Conservation (phyloP, 768 basidiomycete species). For the Psilocybe tampanensis region DNA sequence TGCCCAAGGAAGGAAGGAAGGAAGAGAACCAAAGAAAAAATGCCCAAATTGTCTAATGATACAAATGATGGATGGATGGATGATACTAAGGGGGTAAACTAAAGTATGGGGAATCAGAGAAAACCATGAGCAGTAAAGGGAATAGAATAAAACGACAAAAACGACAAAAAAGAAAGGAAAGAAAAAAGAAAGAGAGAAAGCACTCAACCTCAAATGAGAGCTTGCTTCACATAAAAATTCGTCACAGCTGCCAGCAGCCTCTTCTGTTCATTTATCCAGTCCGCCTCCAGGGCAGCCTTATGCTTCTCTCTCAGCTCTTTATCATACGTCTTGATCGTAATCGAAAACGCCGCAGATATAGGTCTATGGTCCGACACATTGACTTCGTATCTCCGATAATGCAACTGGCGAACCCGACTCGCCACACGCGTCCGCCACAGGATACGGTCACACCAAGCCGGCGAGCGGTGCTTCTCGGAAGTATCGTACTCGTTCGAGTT, state of each 20-base stretch:
- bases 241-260: constrained; percentile 39
- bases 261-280: constrained; percentile 54
- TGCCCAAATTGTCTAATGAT: constrained; percentile 8
- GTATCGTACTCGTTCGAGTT: constrained; percentile 79
- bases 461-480: constrained; percentile 85
- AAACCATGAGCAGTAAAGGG: neutral
- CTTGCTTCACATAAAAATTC: constrained; percentile 42
- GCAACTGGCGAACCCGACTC: constrained; percentile 61
- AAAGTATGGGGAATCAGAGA: neutral
- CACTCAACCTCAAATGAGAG: constrained; percentile 24
- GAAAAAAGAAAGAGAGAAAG: neutral
- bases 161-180: neutral
- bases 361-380: constrained; percentile 93
- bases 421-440: constrained; percentile 69
- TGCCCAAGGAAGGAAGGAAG: neutral
- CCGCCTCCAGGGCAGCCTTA: constrained; percentile 54
- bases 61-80: constrained; percentile 11
- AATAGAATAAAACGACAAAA: too few species aligned
- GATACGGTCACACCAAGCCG: constrained; percentile 97
- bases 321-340: constrained; percentile 75
- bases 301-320: constrained; percentile 58
- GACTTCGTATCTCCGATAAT: constrained; percentile 82
- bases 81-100: neutral
- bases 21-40: too few species aligned
- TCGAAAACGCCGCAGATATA: constrained; percentile 75